phyloP scores from a whole-genome alignment of 1,284 basidiomycete genomes.

The Moniliella sp. region DNA sequence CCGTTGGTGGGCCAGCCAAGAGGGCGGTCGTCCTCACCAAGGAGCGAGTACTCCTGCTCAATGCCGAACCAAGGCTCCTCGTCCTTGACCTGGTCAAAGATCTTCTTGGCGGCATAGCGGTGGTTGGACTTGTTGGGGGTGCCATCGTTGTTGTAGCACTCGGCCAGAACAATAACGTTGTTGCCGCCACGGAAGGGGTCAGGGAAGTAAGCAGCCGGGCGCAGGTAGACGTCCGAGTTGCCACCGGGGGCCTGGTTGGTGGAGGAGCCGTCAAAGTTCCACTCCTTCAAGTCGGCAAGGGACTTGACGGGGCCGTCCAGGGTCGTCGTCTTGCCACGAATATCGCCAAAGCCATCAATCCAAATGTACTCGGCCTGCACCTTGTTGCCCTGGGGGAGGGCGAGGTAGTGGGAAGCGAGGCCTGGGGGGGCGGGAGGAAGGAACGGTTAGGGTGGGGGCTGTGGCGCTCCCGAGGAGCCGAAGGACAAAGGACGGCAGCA shows the following conservation, averaged over 20 bases:
- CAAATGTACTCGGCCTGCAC: constrained; percentile 33
- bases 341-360: constrained; percentile 38
- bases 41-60: constrained; percentile 97
- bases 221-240: constrained; percentile 93
- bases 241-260: constrained; percentile 50
- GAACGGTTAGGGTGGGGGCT: no score
- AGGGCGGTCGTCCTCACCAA: constrained; percentile 73
- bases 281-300: constrained; percentile 54
- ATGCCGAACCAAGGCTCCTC: constrained; percentile 79
- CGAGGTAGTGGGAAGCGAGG: constrained; percentile 18
- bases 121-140: constrained; percentile 93
- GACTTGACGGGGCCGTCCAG: constrained; percentile 55
- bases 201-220: constrained; percentile 88
- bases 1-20: constrained; percentile 73
- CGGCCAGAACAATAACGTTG: constrained; percentile 41
- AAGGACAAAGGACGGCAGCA: no score
- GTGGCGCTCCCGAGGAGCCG: no score
- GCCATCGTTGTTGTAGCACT: constrained; percentile 95
- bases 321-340: constrained; percentile 39
- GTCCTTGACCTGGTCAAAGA: constrained; percentile 23
- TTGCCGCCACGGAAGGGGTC: constrained; percentile 97
- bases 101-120: constrained; percentile 33
- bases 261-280: constrained; percentile 78
- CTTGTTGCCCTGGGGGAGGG: constrained; percentile 20
- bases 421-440: no score